Percentiles rank a stretch among this genome's conserved stretches.
Conservation (phyloP, 164 flowering plant genomes). For the Annona cherimola region DNA sequence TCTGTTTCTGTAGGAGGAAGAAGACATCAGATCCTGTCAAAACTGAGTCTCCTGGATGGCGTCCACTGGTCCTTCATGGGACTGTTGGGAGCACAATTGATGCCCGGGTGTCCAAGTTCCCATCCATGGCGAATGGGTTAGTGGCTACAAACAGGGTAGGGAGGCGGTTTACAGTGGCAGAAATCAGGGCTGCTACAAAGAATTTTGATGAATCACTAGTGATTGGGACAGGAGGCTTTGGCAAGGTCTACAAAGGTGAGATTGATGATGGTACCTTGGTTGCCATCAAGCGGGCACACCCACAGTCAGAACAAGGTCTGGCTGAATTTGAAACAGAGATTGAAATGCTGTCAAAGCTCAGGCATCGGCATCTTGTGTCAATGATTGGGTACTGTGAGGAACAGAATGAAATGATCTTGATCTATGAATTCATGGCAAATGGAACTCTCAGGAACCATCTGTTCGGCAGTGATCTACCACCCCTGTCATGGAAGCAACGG, state of each 20-base stretch:
- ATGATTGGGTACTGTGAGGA: constrained; percentile 75
- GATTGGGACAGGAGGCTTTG: constrained; percentile 78
- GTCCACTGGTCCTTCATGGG: constrained; percentile 44
- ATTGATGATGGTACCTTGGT: constrained; percentile 46
- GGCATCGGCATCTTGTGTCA: constrained; percentile 70
- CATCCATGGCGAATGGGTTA: constrained; percentile 24
- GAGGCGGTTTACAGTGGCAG: constrained; percentile 51
- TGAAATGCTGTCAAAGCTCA: constrained; percentile 70
- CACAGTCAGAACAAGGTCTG: constrained; percentile 64
- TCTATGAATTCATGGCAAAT: constrained; percentile 73
- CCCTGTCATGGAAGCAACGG: constrained; percentile 63
- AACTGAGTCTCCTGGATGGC: constrained; percentile 41
- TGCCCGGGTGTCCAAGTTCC: constrained; percentile 29
- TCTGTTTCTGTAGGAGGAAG: constrained; percentile 23
- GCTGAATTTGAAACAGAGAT: constrained; percentile 69
- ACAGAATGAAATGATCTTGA: constrained; percentile 67
- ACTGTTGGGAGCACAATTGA: constrained; percentile 27
- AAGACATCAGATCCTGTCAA: constrained; percentile 21
- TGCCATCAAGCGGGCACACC: constrained; percentile 65
- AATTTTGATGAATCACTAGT: constrained; percentile 63
- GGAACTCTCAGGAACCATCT: constrained; percentile 71
- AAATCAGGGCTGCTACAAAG: constrained; percentile 58
- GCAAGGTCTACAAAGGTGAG: constrained; percentile 68
- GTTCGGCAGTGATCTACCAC: constrained; percentile 48
- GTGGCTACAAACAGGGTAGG: constrained; percentile 40